Base-by-base conservation (phyloP, 176 grass and related monocot species). In the Puya raimondii region DNA sequence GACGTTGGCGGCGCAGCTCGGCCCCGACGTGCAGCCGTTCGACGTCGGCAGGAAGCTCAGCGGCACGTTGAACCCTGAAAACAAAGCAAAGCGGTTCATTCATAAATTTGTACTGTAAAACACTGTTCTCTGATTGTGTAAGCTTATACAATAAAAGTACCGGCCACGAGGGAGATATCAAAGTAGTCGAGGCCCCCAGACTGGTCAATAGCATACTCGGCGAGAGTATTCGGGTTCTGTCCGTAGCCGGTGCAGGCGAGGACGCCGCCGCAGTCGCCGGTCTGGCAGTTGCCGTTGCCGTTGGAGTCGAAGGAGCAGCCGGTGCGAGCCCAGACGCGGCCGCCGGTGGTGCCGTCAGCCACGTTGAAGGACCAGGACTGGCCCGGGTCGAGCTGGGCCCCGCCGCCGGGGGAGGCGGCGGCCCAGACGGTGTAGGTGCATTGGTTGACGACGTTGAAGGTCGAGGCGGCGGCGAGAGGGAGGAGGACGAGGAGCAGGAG, bases 321-420 rank as follows among this genome's bases (percentile, higher is more conserved):
- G 0, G 91, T 95, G 16, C 78, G 83, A 2, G 71, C 80, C 86
- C 90, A 84, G 8, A 94, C 22, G 18, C 86, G 81, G 22, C 67
- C 80, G 13, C 17, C 33, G 2, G 53, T 22, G 0, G 86, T 88
- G 23, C 74, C 77, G 0, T 70, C 48, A 2, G 63, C 42, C 2
- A 84, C 59, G 53, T 71, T 1, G 74, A 88, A 5, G 47, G 1
- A 47, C 86, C 86, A 88, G 0, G 74, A 22, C 70, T 88, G 59
- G 4, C 82, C 78, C 25, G 15, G 12, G 50, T 72, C 59, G 48
- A 88, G 75, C 78, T 81, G 48, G 78, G 1, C 1, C 6, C 86
- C 78, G 47, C 78, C 82, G 74, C 78, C 86, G 3, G 84, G 72
- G 27, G 64, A 0, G 14, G 80, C 67, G 2, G 80, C 76, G 1